These are phyloP conservation scores for Fomitopsis pulvina DNA, from an alignment of 768 basidiomycete genomes.

Conservation along the genomic window DNA sequence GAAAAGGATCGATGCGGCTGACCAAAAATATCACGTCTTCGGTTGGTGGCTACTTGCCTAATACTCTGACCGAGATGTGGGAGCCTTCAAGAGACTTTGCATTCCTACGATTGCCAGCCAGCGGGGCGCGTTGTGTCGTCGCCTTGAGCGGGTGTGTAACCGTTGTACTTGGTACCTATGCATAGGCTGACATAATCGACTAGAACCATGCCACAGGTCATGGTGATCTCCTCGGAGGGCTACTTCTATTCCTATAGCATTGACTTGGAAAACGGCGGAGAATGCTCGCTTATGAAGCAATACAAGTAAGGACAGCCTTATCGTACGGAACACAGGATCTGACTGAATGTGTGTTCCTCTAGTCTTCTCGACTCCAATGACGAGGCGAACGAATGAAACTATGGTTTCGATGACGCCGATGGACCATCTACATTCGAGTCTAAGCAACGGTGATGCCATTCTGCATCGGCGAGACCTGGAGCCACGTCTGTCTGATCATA, in stretches of 20 bases:
- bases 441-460: too few species aligned
- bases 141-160: conserved; percentile 74
- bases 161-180: background rate
- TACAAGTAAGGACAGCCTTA: conserved; percentile 48
- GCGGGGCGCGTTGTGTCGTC: conserved; percentile 78
- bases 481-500: too few species aligned
- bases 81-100: conserved; percentile 95
- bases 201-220: conserved; percentile 91
- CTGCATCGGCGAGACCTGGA: too few species aligned
- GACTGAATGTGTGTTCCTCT: background rate
- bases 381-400: conserved; percentile 1
- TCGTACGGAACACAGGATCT: background rate
- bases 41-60: conserved; percentile 81
- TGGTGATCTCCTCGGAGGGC: conserved; percentile 94
- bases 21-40: conserved; percentile 73
- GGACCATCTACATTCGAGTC: too few species aligned
- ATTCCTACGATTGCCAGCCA: conserved; percentile 73
- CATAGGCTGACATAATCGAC: background rate
- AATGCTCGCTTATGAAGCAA: conserved; percentile 92
- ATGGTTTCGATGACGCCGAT: too few species aligned
- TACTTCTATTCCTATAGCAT: conserved; percentile 95
- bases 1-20: conserved; percentile 66
- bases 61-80: conserved; percentile 92
- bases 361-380: conserved; percentile 3
- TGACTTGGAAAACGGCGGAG: conserved; percentile 93